Base-by-base conservation (phyloP, 371 early-diverging fungal species). In the Funneliformis caledonium region DNA sequence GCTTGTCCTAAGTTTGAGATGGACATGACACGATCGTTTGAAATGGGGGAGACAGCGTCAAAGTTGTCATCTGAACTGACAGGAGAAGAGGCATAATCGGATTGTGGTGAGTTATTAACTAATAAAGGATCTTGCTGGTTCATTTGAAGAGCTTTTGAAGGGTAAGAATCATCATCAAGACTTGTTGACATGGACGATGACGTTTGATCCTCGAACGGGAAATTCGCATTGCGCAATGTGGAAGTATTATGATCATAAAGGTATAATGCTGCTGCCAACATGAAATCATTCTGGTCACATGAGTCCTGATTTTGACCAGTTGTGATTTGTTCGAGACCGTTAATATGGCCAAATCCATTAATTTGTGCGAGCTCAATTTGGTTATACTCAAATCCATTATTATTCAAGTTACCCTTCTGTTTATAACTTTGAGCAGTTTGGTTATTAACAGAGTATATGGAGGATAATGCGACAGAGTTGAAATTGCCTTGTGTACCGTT, bases 251-350 rank as follows among this genome's bases (percentile, higher is more conserved):
- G 26, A 33, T 65, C 42, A 37, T 37, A 65, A 0, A 65, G 0
- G 8, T 14, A 60, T 12, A 65, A 14, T 26, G 19, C 11, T 12
- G 9, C 11, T 12, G 2, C 16, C 37, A 65, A 37, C 37, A 37
- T 37, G 3, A 37, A 37, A 2, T 37, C 37, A 3, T 37, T 37
- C 37, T 65, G 8, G 0, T 65, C 67, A 37, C 42, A 65, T 33
- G 67, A 65, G 33, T 65, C 67, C 45, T 70, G 70, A 12, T n/a
- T 43, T 70, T 70, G 70, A 19, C 47, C n/a, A 45, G 0, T 59
- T 37, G 37, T 37, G 37, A 37, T 1, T 37, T 37, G 37, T 37
- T 37, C 37, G 3, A 37, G 37, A 37, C 37, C 37, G 37, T 33
- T 31, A 37, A 33, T 37, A 5, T 65, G 37, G 9, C 19, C 56